Percentiles rank a stretch among this genome's conserved stretches.
Evolutionary conservation across 2,329 filamentous ascomycete genomes (phyloP).

Genomic region (Claviceps lovelessii): DNA sequence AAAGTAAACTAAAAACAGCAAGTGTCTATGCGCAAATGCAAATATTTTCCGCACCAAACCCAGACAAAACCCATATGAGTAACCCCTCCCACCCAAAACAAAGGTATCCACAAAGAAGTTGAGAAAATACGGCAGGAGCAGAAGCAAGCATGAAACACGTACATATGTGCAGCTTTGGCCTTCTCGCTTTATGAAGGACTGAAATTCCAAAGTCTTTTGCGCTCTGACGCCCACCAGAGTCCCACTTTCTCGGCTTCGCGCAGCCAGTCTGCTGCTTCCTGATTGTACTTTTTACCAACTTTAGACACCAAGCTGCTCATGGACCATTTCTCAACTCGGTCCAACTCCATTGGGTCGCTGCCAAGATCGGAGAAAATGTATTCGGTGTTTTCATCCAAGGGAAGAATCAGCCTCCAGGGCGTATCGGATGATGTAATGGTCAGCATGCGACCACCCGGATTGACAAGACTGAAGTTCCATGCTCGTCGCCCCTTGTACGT

Average conservation of each 20-base stretch:
- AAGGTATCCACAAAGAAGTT: not conserved
- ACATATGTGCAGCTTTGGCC: not conserved
- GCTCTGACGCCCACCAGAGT: slow-evolving; percentile 18
- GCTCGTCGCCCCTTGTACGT: slow-evolving; percentile 11
- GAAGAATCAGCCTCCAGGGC: slow-evolving; percentile 16
- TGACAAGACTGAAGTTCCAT: slow-evolving; percentile 20
- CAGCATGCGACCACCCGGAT: slow-evolving; percentile 18
- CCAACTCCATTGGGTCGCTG: slow-evolving; percentile 15
- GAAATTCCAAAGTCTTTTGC: slow-evolving; percentile 8
- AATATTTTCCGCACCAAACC: not conserved
- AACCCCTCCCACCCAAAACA: not conserved
- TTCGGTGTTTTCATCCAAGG: slow-evolving; percentile 15
- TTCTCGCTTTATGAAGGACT: not conserved
- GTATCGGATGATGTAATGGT: slow-evolving; percentile 13
- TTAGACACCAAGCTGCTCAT: slow-evolving; percentile 4
- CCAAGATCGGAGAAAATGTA: slow-evolving; percentile 16
- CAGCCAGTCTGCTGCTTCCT: slow-evolving; percentile 14
- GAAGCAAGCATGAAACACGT: not conserved
- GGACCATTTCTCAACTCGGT: slow-evolving; percentile 9
- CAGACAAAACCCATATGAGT: not conserved
- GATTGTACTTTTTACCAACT: slow-evolving; percentile 8
- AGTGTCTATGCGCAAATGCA: not conserved
- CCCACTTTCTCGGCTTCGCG: slow-evolving; percentile 18
- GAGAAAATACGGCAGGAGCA: not conserved
- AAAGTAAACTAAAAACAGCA: not conserved